Base-by-base conservation (phyloP, 768 basidiomycete genomes). In the Tylopilus balloui region DNA sequence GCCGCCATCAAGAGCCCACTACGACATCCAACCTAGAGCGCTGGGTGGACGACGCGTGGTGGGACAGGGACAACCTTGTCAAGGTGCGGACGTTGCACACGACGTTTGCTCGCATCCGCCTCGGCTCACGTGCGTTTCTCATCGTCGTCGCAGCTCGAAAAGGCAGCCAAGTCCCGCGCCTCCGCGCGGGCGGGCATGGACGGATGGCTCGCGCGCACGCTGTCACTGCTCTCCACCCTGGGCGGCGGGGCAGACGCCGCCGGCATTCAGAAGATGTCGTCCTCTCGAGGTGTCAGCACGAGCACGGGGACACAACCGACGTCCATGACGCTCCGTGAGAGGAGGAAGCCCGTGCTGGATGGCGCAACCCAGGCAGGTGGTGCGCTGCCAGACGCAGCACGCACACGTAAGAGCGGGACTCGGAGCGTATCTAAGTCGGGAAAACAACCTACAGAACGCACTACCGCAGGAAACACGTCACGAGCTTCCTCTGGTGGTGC, bases 141-240 rank as follows among this genome's bases (percentile, higher is more conserved):
- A n/a, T 8, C n/a, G 34, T 34, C 3, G 28, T 28, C 42, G 4
- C 48, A 88, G 86, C 70, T 88, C 10, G 84, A 88, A 58, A 79
- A 81, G 34, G 77, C 76, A 0, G 75, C 75, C 11, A 86, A 86
- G 64, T 79, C 79, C 61, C 76, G 79, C 1, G 23, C 28, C 19
- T 78, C 78, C 10, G 43, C 54, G 6, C 48, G 53, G 0, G 31
- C 64, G 2, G 55, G 67, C 35, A 58, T 52, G 4, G 78, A 80
- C 5, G 68, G 67, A 3, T 89, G 86, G 87, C 61, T 89, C 15
- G 72, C 78, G 24, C 78, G 80, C 12, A 71, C 84, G 0, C 42
- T 79, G 56, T 62, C 32, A 39, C 58, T 38, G 7, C 52, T 55
- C n/a, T 45, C 45, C 8, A 54, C 31, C 36, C 64, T 42, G 24